Evolutionary conservation across 1,284 basidiomycete genomes (phyloP).

Genomic region (Anthracocystis panici-leucophaei): DNA sequence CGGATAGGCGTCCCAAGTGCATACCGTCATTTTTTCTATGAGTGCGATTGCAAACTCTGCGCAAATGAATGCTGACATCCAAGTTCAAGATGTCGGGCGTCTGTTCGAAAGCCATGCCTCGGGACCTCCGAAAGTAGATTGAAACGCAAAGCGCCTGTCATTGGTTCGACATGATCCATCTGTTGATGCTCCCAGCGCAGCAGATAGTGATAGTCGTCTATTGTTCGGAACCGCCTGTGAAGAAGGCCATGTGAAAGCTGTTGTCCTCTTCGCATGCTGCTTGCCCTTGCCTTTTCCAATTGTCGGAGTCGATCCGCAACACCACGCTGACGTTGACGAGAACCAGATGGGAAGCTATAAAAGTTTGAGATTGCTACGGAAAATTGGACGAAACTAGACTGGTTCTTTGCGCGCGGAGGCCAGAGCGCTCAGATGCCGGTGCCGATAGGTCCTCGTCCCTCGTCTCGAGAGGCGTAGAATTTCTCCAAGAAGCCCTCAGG

Average conservation of each 20-base stretch:
- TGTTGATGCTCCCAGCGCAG: neutral
- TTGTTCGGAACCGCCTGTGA: neutral
- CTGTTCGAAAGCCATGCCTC: neutral
- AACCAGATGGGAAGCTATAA: conserved; percentile 3
- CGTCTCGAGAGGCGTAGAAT: conserved; percentile 76
- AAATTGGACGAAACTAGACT: conserved; percentile 10
- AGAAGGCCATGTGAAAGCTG: neutral
- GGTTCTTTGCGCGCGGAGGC: neutral
- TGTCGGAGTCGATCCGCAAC: neutral
- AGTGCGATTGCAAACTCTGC: neutral
- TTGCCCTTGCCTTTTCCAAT: neutral
- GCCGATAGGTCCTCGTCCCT: conserved; percentile 60
- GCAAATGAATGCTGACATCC: neutral
- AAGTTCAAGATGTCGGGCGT: neutral
- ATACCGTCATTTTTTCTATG: neutral
- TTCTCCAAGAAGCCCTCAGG: conserved; percentile 81
- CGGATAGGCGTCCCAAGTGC: neutral
- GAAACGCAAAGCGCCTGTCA: neutral
- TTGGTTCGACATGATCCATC: neutral
- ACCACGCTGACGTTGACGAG: neutral
- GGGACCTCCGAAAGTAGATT: neutral
- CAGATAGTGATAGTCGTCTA: no score
- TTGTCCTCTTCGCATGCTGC: neutral
- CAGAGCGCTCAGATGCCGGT: conserved; percentile 41
- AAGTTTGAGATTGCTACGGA: conserved; percentile 24